These are phyloP conservation scores for Pythium myriotylum DNA, from an alignment of 352 stramenopile genomes.

Conservation along the genomic window DNA sequence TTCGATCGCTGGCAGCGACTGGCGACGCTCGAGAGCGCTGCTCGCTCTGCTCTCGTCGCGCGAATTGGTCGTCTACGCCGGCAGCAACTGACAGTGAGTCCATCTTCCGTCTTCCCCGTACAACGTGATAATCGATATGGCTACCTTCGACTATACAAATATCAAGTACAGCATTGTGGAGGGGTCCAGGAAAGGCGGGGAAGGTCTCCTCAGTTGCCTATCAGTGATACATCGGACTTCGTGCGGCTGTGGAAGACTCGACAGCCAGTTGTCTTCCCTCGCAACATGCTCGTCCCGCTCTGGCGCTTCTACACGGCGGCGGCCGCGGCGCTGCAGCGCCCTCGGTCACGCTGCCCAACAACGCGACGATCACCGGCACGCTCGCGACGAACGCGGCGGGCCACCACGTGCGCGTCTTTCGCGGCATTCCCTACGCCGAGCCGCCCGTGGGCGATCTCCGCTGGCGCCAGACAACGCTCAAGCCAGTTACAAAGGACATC, in stretches of 20 bases:
- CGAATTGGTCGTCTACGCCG: conserved; percentile 14
- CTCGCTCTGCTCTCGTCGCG: conserved; percentile 16
- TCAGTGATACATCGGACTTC: background rate
- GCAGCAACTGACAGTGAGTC: background rate
- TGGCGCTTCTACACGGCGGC: too few species aligned
- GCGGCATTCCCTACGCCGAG: conserved; percentile 7
- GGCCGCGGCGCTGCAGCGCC: background rate
- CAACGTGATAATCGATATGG: background rate
- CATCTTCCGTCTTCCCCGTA: too few species aligned
- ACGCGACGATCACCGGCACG: conserved; percentile 3
- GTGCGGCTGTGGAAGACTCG: too few species aligned
- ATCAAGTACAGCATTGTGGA: too few species aligned
- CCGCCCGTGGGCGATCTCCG: conserved; percentile 1
- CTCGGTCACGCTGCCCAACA: background rate
- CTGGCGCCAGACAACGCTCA: conserved; percentile 8
- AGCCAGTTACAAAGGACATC: conserved; percentile 2
- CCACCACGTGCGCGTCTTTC: background rate
- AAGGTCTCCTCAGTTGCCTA: background rate
- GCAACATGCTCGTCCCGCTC: conserved; percentile 5
- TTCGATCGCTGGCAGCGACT: background rate
- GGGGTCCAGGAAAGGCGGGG: too few species aligned
- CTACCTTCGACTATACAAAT: too few species aligned
- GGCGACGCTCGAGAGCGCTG: conserved; percentile 3
- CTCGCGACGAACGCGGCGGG: background rate
- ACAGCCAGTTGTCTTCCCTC: background rate